Evolutionary conservation across 345 rosid species (phyloP).

Genomic region (Dovyalis caffra): DNA sequence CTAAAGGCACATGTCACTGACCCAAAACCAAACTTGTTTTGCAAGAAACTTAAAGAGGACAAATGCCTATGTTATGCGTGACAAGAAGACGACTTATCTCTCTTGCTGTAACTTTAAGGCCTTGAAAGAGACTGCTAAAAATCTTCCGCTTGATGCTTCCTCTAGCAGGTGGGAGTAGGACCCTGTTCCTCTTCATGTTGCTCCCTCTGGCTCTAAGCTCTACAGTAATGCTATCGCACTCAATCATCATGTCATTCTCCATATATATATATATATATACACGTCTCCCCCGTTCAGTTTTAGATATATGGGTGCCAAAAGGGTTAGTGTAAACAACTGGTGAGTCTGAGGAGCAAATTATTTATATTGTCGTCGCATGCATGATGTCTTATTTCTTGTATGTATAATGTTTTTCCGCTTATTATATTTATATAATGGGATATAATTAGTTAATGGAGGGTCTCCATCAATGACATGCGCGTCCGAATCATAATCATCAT

Average conservation of each 20-base stretch:
- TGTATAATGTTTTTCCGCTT: neutral
- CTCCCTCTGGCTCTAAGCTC: neutral
- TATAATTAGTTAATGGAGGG: no score
- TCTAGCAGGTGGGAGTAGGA: neutral
- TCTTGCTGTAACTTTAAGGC: neutral
- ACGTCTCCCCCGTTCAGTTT: neutral
- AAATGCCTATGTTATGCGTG: neutral
- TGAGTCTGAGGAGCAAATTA: neutral
- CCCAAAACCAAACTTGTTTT: neutral
- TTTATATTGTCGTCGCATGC: neutral
- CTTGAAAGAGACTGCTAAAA: neutral
- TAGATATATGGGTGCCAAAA: neutral
- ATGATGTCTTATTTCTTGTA: neutral
- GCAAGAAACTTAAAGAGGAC: neutral
- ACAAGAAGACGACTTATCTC: neutral
- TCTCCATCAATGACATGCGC: no score
- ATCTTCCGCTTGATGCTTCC: slow-evolving; percentile 4
- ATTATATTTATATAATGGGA: no score
- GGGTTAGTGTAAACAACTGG: neutral
- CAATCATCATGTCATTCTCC: neutral
- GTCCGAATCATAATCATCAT: no score
- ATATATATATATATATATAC: neutral
- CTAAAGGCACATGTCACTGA: neutral
- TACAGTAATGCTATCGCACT: neutral
- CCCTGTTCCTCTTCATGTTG: neutral